phyloP scores from a whole-genome alignment of 495 filamentous ascomycete genomes.

The Aspergillus bridgeri region DNA sequence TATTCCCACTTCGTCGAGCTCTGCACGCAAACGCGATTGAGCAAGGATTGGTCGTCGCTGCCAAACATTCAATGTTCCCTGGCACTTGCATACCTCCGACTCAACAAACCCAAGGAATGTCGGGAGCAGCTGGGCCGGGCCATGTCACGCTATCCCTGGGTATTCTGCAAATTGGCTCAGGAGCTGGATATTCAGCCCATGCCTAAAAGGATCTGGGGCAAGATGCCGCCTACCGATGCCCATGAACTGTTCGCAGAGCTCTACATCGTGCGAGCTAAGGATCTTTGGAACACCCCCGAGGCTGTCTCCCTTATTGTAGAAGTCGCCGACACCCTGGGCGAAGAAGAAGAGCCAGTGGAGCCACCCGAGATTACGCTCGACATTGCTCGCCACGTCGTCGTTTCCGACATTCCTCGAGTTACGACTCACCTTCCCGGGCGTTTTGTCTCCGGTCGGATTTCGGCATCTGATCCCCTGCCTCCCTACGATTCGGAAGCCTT shows the following conservation, averaged over 20 bases:
- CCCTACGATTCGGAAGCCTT: conserved; percentile 44
- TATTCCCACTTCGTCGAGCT: conserved; percentile 72
- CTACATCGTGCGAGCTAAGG: conserved; percentile 75
- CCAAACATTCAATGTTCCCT: conserved; percentile 71
- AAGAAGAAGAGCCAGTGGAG: conserved; percentile 35
- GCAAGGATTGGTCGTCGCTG: conserved; percentile 42
- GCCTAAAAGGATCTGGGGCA: conserved; percentile 78
- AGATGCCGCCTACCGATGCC: conserved; percentile 59
- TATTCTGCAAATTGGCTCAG: conserved; percentile 71
- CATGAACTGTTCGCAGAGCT: conserved; percentile 74
- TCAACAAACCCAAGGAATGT: conserved; percentile 61
- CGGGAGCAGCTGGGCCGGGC: conserved; percentile 58
- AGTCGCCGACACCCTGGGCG: conserved; percentile 56
- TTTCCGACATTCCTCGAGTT: conserved; percentile 63
- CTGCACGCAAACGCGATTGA: conserved; percentile 55
- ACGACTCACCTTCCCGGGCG: conserved; percentile 41
- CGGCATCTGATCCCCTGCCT: conserved; percentile 44
- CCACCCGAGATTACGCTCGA: conserved; percentile 54
- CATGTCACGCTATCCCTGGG: conserved; percentile 75
- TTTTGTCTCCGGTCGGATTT: conserved; percentile 41
- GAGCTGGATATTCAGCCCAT: conserved; percentile 68
- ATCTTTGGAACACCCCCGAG: conserved; percentile 85
- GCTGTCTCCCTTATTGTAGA: conserved; percentile 67
- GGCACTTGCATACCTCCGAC: conserved; percentile 67
- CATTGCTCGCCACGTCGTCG: conserved; percentile 73